Conservation (phyloP, 177 flowering plant genomes). For the Vitis hybrid region DNA sequence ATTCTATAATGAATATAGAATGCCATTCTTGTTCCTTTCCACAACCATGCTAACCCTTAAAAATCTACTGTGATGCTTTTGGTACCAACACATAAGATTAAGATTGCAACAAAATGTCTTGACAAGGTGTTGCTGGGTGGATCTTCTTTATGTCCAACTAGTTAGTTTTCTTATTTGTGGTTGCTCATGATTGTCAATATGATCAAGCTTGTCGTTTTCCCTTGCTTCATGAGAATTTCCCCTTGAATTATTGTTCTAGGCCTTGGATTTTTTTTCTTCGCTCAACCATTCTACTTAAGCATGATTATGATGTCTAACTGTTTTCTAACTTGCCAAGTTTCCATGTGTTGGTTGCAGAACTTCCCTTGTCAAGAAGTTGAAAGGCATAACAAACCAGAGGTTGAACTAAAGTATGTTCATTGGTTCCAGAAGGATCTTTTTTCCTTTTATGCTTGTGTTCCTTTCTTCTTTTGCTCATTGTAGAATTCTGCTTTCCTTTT, state of each 20-base stretch:
- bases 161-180: too few relatives aligned
- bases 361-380: constrained; percentile 99
- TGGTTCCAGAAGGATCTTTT: not conserved
- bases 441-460: not conserved
- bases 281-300: not conserved
- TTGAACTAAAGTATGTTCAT: constrained; percentile 80
- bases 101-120: too few relatives aligned
- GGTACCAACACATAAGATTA: too few relatives aligned
- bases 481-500: not conserved
- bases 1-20: too few relatives aligned
- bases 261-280: not conserved
- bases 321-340: not conserved
- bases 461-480: not conserved
- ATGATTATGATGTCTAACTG: not conserved
- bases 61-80: too few relatives aligned
- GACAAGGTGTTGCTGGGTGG: too few relatives aligned
- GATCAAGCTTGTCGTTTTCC: not conserved
- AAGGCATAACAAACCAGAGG: constrained; percentile 99
- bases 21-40: too few relatives aligned
- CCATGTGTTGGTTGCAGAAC: constrained; percentile 54
- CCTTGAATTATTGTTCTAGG: not conserved
- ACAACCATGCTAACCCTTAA: too few relatives aligned
- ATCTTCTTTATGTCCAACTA: too few relatives aligned
- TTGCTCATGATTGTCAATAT: too few relatives aligned
- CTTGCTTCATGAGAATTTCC: not conserved